These are phyloP conservation scores for Xerophyta viscosa DNA, from an alignment of 106 monocot genomes.

Conservation along the genomic window DNA sequence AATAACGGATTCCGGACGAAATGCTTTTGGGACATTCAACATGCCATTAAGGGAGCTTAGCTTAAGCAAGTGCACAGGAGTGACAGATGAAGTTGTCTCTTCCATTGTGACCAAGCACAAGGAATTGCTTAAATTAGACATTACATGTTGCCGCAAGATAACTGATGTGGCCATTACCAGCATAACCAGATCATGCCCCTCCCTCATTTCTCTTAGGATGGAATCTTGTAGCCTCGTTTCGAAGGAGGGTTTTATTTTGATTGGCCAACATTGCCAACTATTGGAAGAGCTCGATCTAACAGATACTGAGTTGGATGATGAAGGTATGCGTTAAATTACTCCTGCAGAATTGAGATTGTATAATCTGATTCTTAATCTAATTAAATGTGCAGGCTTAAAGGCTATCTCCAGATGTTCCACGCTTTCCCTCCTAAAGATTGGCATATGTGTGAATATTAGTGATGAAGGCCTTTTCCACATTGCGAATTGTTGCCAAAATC, in stretches of 20 bases:
- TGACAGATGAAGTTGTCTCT: slow-evolving; percentile 64
- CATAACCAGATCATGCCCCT: slow-evolving; percentile 56
- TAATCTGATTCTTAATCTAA: slow-evolving; percentile 1
- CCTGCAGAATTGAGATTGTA: background rate
- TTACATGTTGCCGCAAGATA: slow-evolving; percentile 73
- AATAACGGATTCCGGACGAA: slow-evolving; percentile 33
- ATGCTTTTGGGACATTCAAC: slow-evolving; percentile 34
- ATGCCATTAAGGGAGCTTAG: slow-evolving; percentile 51
- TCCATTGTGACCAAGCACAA: slow-evolving; percentile 41
- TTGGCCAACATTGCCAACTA: slow-evolving; percentile 46
- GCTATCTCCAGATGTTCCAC: slow-evolving; percentile 49
- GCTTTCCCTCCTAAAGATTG: slow-evolving; percentile 60
- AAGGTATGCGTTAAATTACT: slow-evolving; percentile 29
- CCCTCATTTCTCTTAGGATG: slow-evolving; percentile 60
- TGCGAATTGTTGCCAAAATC: slow-evolving; percentile 32
- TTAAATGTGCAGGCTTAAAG: slow-evolving; percentile 44
- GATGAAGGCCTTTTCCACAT: slow-evolving; percentile 59
- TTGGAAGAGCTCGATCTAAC: slow-evolving; percentile 78
- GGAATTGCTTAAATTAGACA: slow-evolving; percentile 55
- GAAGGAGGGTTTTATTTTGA: slow-evolving; percentile 33
- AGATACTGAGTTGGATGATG: slow-evolving; percentile 71
- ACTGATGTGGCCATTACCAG: slow-evolving; percentile 41
- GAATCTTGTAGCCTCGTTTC: slow-evolving; percentile 70
- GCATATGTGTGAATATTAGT: slow-evolving; percentile 58
- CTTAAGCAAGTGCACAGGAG: slow-evolving; percentile 72